These are phyloP conservation scores for Ceratobasidium sp. DNA, from an alignment of 1,284 basidiomycete genomes.

Conservation along the genomic window DNA sequence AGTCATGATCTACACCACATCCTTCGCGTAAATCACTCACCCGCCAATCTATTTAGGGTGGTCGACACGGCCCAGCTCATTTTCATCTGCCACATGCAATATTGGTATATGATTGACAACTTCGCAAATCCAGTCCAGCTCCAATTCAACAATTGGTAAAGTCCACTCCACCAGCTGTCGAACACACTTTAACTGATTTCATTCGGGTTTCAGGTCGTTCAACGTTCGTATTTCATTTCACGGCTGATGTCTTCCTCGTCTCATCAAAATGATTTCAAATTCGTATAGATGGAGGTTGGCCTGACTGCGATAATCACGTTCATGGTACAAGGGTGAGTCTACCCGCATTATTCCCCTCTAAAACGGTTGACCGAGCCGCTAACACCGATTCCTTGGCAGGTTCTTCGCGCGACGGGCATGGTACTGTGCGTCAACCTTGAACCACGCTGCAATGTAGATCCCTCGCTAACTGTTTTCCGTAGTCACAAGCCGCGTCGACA, in stretches of 20 bases:
- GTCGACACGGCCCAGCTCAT: conserved; percentile 21
- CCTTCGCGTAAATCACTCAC: background rate
- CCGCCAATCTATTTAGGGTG: background rate
- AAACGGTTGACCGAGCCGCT: conserved; percentile 13
- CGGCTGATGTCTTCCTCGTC: background rate
- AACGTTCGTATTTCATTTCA: conserved; percentile 48
- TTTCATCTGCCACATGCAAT: conserved; percentile 33
- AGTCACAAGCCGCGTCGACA: conserved; percentile 11
- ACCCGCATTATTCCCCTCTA: background rate
- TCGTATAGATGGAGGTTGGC: conserved; percentile 20
- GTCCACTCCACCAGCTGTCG: conserved; percentile 11
- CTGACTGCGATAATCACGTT: conserved; percentile 49
- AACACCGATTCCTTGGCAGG: conserved; percentile 39
- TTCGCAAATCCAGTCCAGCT: conserved; percentile 49
- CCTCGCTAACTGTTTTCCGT: background rate
- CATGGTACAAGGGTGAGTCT: conserved; percentile 50
- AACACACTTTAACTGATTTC: conserved; percentile 47
- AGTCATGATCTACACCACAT: background rate
- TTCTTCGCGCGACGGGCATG: conserved; percentile 54
- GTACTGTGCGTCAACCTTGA: conserved; percentile 47
- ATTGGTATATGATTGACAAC: conserved; percentile 50
- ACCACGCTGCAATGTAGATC: background rate
- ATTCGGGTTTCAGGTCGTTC: conserved; percentile 48
- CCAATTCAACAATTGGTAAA: conserved; percentile 50
- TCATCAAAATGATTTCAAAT: background rate